Percentiles rank a stretch among this genome's conserved stretches.
These are phyloP conservation scores for Pseudogymnoascus verrucosus DNA, from an alignment of 2,329 filamentous ascomycete genomes.

Conservation along the genomic window DNA sequence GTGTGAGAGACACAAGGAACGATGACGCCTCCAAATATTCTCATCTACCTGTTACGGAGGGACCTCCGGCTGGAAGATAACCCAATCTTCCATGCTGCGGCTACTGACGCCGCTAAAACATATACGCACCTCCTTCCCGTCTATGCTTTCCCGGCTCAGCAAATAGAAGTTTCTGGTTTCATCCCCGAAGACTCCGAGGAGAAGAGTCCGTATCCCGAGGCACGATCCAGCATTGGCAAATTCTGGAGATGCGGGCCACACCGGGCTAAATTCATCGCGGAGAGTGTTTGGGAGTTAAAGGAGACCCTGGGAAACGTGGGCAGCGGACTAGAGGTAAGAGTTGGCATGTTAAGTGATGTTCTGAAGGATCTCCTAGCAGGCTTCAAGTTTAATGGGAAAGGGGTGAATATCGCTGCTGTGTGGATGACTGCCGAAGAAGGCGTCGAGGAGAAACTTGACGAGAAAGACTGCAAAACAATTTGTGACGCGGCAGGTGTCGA, in stretches of 20 bases:
- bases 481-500: conserved; percentile 46
- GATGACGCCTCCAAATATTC: conserved; percentile 39
- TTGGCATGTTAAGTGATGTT: conserved; percentile 53
- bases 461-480: conserved; percentile 44
- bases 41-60: conserved; percentile 64
- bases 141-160: conserved; percentile 60
- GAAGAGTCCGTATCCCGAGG: conserved; percentile 59
- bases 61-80: conserved; percentile 70
- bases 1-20: neutral
- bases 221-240: conserved; percentile 53
- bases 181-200: conserved; percentile 38
- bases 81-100: conserved; percentile 56
- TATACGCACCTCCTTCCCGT: conserved; percentile 62
- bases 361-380: conserved; percentile 48
- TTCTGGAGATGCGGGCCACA: conserved; percentile 71
- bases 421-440: conserved; percentile 71
- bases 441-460: conserved; percentile 60
- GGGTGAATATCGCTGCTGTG: conserved; percentile 47
- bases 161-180: conserved; percentile 70
- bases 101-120: conserved; percentile 34
- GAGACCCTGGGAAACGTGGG: conserved; percentile 47
- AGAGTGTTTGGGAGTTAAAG: conserved; percentile 69
- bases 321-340: conserved; percentile 55
- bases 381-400: conserved; percentile 30
- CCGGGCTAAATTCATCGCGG: conserved; percentile 62